A percentile compares a stretch with the other conserved stretches of the same genome.
phyloP scores from a whole-genome alignment of 176 grass and related monocot species.

The Miscanthus lutarioriparius region DNA sequence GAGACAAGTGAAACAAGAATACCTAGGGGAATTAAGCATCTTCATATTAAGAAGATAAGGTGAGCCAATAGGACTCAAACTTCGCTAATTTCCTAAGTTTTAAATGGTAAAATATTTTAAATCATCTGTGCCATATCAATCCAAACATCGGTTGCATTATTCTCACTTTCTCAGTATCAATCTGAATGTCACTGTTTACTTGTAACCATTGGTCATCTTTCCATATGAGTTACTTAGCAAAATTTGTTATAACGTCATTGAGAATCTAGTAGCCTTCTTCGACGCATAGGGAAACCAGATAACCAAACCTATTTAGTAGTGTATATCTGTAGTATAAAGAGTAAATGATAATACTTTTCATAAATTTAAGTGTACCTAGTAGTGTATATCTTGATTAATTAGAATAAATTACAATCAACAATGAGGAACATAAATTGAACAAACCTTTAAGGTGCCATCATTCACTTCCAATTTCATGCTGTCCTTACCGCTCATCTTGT shows the following conservation, averaged over 20 bases:
- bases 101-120: slow-evolving; percentile 5
- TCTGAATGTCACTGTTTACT: not conserved
- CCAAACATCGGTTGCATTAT: not conserved
- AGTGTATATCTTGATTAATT: not conserved
- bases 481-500: slow-evolving; percentile 56
- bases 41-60: not conserved
- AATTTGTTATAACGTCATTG: not conserved
- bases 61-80: not conserved
- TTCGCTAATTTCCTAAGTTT: not conserved
- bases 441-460: slow-evolving; percentile 44
- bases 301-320: not conserved
- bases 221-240: not conserved
- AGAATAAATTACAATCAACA: not conserved
- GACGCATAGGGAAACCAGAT: not conserved
- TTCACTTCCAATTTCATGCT: slow-evolving; percentile 51
- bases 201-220: not conserved
- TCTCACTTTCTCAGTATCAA: not conserved
- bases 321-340: not conserved
- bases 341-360: not conserved
- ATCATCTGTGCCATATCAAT: not conserved
- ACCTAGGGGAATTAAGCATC: not conserved
- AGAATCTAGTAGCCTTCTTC: not conserved
- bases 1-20: not conserved
- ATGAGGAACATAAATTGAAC: not conserved
- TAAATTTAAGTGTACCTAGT: not conserved